Evolutionary conservation across 805 yeast species (phyloP).

Genomic region (Yamadazyma olivae): DNA sequence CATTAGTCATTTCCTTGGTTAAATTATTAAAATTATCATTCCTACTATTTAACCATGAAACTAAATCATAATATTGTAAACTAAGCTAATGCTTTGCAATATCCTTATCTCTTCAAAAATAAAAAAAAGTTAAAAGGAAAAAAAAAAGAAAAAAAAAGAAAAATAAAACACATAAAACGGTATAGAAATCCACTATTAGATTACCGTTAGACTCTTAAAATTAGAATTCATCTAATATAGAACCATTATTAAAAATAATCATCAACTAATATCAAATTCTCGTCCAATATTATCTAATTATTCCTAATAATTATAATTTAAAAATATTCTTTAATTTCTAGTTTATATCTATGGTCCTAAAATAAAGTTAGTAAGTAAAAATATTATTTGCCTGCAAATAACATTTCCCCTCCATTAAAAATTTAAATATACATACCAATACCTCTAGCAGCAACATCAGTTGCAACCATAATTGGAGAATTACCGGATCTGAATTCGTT

Average conservation of each 20-base stretch:
- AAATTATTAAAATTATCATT: too few species aligned
- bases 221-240: too few species aligned
- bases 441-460: constrained; percentile 99
- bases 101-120: constrained; percentile 3
- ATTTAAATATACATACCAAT: constrained; percentile 72
- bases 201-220: too few species aligned
- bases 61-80: constrained; percentile 4
- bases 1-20: background rate
- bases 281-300: too few species aligned
- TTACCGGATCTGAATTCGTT: constrained; percentile 88
- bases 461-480: constrained; percentile 97
- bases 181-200: background rate
- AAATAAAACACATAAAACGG: background rate
- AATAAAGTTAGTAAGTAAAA: constrained; percentile 2
- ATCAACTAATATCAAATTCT: too few species aligned
- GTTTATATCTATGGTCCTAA: constrained; percentile 5
- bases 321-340: too few species aligned
- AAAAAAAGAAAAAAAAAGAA: constrained; percentile 3
- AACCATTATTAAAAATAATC: too few species aligned
- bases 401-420: background rate
- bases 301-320: too few species aligned
- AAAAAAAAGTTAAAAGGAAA: constrained; percentile 1
- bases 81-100: constrained; percentile 6
- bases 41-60: background rate
- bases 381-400: background rate